phyloP scores from a whole-genome alignment of 139 green algal genomes.

The Gonium pectorale region DNA sequence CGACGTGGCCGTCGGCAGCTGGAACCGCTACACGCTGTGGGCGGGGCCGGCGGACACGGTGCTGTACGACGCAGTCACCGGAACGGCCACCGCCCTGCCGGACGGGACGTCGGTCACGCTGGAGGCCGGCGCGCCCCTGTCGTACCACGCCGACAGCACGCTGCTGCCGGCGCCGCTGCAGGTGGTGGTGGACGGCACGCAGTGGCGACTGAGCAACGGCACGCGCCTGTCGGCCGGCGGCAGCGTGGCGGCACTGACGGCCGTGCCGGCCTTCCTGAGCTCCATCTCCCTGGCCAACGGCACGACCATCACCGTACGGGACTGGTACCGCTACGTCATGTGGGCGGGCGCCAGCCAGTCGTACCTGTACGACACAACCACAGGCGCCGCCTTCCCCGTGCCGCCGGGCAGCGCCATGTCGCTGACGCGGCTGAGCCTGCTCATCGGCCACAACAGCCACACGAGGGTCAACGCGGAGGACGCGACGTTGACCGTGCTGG shows the following conservation, averaged over 20 bases:
- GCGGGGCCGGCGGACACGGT: background rate
- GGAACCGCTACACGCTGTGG: background rate
- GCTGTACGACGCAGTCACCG: background rate
- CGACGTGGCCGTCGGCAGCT: background rate
- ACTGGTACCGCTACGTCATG: constrained; percentile 27
- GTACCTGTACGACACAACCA: background rate
- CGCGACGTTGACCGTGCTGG: background rate
- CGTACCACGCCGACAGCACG: background rate
- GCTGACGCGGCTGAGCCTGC: background rate
- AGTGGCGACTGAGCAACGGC: constrained; percentile 9
- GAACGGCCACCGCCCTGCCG: background rate
- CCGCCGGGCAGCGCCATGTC: background rate
- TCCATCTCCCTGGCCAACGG: background rate
- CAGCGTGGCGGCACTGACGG: background rate
- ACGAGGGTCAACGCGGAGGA: background rate
- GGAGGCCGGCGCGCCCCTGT: background rate
- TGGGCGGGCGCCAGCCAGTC: background rate
- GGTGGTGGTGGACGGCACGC: background rate
- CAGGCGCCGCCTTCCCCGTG: background rate
- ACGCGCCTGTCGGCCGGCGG: background rate
- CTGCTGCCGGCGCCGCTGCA: background rate
- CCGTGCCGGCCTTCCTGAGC: background rate
- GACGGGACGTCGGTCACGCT: background rate
- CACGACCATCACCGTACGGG: background rate
- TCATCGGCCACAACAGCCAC: constrained; percentile 6